Base-by-base conservation (phyloP, 768 basidiomycete species). In the Chalciporus piperatus region DNA sequence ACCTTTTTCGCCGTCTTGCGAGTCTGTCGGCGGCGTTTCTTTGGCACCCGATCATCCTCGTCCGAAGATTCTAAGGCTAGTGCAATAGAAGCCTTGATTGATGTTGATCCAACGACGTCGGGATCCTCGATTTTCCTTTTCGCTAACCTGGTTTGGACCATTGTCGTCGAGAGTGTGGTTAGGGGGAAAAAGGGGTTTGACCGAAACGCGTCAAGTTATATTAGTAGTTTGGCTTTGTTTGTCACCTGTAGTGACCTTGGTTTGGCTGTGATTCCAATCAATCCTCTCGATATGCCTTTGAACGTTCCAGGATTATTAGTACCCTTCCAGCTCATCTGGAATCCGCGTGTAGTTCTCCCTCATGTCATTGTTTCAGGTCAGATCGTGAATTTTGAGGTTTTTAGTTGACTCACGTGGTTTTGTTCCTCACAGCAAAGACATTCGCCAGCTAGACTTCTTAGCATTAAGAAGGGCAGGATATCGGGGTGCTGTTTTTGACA, bases 401-500 rank as follows among this genome's bases (percentile, higher is more conserved):
- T 16, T 39, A 43, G 45, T 44, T 30, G 33, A 47, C 56, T 19
- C 35, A 62, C 52, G 39, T 50, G 44, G 11, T 44, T 27, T n/a
- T 42, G 48, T 53, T 62, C 20, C 52, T 41, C 54, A 57, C 73
- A 85, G 84, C 65, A 77, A 54, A 89, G 91, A 91, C 65, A 91
- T 95, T 60, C 88, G 90, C 76, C 78, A 86, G 57, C 76, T 95
- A 61, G 82, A 95, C 69, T 93, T 92, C 75, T 59, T 59, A 9
- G 83, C 83, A 33, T 74, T 98, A 35, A 79, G 79, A 50, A 74
- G 76, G 50, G 82, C 84, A 8, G 93, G 95, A 5, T 94, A 92
- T 65, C 81, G 83, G 41, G 93, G 89, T n/a, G 90, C 87, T 3
- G 83, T 99, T 1, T 88, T 98, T 59, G 96, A 98, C 78, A 98